Base-by-base conservation (phyloP, 108 stramenopile genomes). In the Schizochytrium sp. region DNA sequence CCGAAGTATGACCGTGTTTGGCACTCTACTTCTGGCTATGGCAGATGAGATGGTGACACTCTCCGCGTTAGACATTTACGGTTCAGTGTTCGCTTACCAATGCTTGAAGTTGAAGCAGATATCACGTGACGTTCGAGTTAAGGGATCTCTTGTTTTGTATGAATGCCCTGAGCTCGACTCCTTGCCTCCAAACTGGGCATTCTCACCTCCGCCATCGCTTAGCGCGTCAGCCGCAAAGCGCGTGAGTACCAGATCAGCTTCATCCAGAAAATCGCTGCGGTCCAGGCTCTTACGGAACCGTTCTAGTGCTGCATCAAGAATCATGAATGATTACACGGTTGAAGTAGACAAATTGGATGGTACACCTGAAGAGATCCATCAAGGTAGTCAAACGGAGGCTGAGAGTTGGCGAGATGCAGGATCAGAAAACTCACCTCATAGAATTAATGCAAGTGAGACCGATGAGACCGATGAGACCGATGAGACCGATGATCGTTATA, bases 161-260 rank as follows among this genome's bases (percentile, higher is more conserved):
- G 64, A 69, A 44, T 69, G 64, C 64, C 64, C 64, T 7, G 64
- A 7, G 12, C 64, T 69, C 19, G 64, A 69, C 10, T 44, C 64
- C 42, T 38, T 69, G 64, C 64, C 64, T 2, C 10, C 64, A 8
- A 69, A 69, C 64, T 69, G 64, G 64, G 28, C 19, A 8, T 44
- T 69, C 28, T 7, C 64, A 5, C 42, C 64, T 38, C 64, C 64
- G 12, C 64, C 64, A 8, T 10, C 28, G 64, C 64, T 69, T 7
- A 28, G 42, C 64, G 44, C 40, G 8, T 38, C 64, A 7, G 44
- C 40, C 2, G 15, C 64, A 38, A 69, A 12, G 0, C 15, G 42
- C 12, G 3, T 15, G 64, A 38, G 64, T 44, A 69, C 28, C 28
- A 69, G 64, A 7, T 69, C 19, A 69, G 64, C 64, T 44, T 38